These are phyloP conservation scores for Boletus edulis DNA, from an alignment of 768 basidiomycete genomes.

Conservation along the genomic window DNA sequence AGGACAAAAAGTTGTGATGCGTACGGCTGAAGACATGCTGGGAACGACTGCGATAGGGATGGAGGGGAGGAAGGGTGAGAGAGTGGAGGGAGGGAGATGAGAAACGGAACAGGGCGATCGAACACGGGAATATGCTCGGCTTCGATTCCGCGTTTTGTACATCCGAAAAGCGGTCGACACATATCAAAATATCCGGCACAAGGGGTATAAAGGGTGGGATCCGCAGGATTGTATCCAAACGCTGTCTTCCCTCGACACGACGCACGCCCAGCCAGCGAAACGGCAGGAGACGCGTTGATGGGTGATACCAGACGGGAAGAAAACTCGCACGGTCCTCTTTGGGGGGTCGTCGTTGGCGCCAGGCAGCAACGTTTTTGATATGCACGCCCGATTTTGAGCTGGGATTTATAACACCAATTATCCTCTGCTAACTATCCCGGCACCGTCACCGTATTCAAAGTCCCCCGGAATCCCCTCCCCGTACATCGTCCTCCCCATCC, in stretches of 20 bases:
- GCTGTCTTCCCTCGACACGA: slow-evolving; percentile 1
- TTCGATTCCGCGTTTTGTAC: slow-evolving; percentile 17
- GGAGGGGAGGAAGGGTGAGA: neutral
- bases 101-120: slow-evolving; percentile 11
- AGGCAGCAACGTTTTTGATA: slow-evolving; percentile 31
- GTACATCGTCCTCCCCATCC: slow-evolving; percentile 2
- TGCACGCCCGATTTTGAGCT: slow-evolving; percentile 32
- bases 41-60: neutral
- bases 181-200: slow-evolving; percentile 14
- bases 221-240: slow-evolving; percentile 2
- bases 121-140: slow-evolving; percentile 18
- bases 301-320: slow-evolving; percentile 13
- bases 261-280: neutral
- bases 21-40: too few species aligned
- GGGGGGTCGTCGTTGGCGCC: slow-evolving; percentile 9
- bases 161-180: slow-evolving; percentile 16
- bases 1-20: neutral
- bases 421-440: slow-evolving; percentile 12
- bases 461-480: neutral
- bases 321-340: slow-evolving; percentile 27
- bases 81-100: neutral
- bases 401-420: slow-evolving; percentile 30
- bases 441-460: neutral
- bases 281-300: neutral
- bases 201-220: slow-evolving; percentile 13